A percentile compares a stretch with the other conserved stretches of the same genome.
phyloP scores from a whole-genome alignment of 768 basidiomycete species.

The Russula dissimulans region DNA sequence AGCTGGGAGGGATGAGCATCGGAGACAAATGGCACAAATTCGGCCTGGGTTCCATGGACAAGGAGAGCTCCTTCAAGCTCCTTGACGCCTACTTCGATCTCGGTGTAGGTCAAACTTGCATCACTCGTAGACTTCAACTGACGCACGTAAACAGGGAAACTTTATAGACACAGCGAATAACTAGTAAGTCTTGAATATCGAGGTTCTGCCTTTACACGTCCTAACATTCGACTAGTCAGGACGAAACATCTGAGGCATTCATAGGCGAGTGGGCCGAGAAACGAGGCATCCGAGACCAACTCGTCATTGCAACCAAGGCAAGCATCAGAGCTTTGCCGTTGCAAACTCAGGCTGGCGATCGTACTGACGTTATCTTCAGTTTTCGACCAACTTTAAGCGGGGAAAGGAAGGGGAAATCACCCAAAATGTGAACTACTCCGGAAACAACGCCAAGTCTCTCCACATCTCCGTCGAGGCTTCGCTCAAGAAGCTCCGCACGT shows the following conservation, averaged over 20 bases:
- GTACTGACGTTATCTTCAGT: conserved; percentile 16
- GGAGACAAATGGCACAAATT: conserved; percentile 31
- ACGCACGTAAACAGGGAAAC: conserved; percentile 18
- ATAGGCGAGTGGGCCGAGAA: conserved; percentile 36
- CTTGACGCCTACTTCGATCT: conserved; percentile 32
- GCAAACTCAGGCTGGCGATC: neutral
- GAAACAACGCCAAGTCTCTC: conserved; percentile 33
- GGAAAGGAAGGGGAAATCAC: conserved; percentile 13
- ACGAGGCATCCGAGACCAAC: conserved; percentile 29
- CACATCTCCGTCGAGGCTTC: conserved; percentile 28
- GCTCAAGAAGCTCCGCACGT: conserved; percentile 44
- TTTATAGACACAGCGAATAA: conserved; percentile 31
- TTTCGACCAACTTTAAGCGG: conserved; percentile 22
- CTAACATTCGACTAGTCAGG: conserved; percentile 15
- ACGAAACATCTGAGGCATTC: conserved; percentile 27
- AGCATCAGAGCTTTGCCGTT: neutral
- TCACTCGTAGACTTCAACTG: neutral
- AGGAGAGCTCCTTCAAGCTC: conserved; percentile 31
- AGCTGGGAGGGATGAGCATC: conserved; percentile 32
- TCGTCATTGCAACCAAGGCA: conserved; percentile 28
- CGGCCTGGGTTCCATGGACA: conserved; percentile 28
- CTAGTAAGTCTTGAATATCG: conserved; percentile 21
- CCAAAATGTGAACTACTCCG: conserved; percentile 33
- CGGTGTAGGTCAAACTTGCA: conserved; percentile 13
- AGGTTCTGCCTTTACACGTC: too few relatives aligned